Evolutionary conservation across 2,329 filamentous ascomycete species (phyloP).

Genomic region (Rhinocladiella mackenziei): DNA sequence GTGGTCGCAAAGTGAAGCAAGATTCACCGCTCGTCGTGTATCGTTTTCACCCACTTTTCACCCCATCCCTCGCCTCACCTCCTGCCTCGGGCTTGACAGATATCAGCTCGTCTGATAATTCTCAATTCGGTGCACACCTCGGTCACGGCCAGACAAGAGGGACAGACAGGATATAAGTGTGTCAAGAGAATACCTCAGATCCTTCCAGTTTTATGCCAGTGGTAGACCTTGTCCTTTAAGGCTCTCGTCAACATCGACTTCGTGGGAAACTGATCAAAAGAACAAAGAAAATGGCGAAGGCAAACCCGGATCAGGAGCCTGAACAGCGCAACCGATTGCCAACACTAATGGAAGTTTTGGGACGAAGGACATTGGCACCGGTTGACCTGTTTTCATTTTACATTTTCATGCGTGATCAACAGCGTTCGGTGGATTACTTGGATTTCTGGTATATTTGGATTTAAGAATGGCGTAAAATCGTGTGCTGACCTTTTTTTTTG

Average conservation of each 20-base stretch:
- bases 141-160: too few relatives aligned
- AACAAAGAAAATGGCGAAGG: constrained; percentile 24
- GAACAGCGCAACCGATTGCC: constrained; percentile 75
- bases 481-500: too few relatives aligned
- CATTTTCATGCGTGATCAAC: constrained; percentile 99
- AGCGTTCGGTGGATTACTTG: constrained; percentile 93
- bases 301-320: constrained; percentile 31
- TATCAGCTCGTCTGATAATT: too few relatives aligned
- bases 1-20: too few relatives aligned
- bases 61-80: too few relatives aligned
- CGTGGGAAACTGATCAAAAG: not conserved
- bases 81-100: too few relatives aligned
- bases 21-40: too few relatives aligned
- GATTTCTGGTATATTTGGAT: constrained; percentile 80
- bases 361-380: constrained; percentile 85
- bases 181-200: too few relatives aligned
- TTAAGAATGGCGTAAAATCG: not conserved
- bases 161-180: too few relatives aligned
- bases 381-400: constrained; percentile 99
- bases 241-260: not conserved
- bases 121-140: too few relatives aligned
- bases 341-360: constrained; percentile 92
- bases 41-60: too few relatives aligned
- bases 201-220: too few relatives aligned
- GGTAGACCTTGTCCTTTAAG: not conserved